A percentile compares a stretch with the other conserved stretches of the same genome.
Evolutionary conservation across 139 green algal genomes (phyloP).

Genomic region (Chlorella sp.): DNA sequence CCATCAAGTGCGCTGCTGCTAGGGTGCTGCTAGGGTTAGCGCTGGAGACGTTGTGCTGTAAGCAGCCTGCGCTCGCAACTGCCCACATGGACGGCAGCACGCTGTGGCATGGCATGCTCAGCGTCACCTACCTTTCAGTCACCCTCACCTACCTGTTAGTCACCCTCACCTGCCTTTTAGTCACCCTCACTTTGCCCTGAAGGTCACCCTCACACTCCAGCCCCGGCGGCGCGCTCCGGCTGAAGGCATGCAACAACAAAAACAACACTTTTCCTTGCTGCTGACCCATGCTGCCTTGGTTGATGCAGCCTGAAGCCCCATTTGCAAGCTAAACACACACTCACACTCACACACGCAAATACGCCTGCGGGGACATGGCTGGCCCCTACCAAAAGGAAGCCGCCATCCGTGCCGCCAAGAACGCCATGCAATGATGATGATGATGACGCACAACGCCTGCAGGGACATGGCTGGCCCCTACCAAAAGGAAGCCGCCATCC

Average conservation of each 20-base stretch:
- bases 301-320: neutral
- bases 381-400: neutral
- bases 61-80: neutral
- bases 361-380: neutral
- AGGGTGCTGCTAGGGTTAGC: too few relatives aligned
- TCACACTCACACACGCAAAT: neutral
- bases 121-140: neutral
- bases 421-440: too few relatives aligned
- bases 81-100: neutral
- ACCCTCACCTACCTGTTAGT: neutral
- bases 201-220: too few relatives aligned
- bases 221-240: too few relatives aligned
- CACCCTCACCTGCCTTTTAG: neutral
- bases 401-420: constrained; percentile 2
- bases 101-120: neutral
- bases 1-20: neutral
- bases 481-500: constrained; percentile 29
- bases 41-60: too few relatives aligned
- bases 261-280: too few relatives aligned
- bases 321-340: neutral
- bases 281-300: neutral
- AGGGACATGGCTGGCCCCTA: constrained; percentile 10
- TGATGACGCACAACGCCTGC: neutral
- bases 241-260: too few relatives aligned
- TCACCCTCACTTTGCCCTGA: neutral